Evolutionary conservation across 306 rosid genomes (phyloP).

Genomic region (Dicorynia guianensis): DNA sequence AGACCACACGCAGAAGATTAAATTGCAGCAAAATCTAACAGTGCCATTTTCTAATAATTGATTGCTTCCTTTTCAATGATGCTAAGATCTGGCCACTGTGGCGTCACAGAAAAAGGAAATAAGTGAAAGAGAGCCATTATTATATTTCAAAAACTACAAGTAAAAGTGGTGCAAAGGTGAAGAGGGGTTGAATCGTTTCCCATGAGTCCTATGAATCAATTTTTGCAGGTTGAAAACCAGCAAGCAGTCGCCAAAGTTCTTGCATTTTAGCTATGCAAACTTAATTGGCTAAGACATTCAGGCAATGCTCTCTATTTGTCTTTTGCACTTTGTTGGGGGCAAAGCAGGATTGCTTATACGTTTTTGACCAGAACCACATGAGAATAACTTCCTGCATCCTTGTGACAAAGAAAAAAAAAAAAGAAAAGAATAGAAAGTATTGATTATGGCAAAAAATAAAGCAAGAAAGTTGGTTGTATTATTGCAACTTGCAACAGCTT

Average conservation of each 20-base stretch:
- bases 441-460: not conserved
- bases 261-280: not conserved
- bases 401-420: conserved; percentile 12
- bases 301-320: conserved; percentile 8
- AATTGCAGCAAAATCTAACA: conserved; percentile 9
- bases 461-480: conserved; percentile 43
- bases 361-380: conserved; percentile 25
- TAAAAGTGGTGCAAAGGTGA: not conserved
- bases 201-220: conserved; percentile 23
- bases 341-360: conserved; percentile 2
- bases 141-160: not conserved
- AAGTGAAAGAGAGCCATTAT: not conserved
- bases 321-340: conserved; percentile 31
- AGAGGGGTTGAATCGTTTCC: conserved; percentile 21
- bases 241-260: not conserved
- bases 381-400: conserved; percentile 22
- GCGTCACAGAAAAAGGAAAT: conserved; percentile 32
- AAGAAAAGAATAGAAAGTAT: not conserved
- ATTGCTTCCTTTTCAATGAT: conserved; percentile 41
- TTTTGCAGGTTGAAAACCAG: conserved; percentile 13
- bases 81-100: conserved; percentile 38
- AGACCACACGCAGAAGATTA: not conserved
- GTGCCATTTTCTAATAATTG: conserved; percentile 21
- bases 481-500: conserved; percentile 37
- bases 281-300: conserved; percentile 9